These are phyloP conservation scores for Aspergillus viridinutans DNA, from an alignment of 2,329 filamentous ascomycete species.

Conservation along the genomic window DNA sequence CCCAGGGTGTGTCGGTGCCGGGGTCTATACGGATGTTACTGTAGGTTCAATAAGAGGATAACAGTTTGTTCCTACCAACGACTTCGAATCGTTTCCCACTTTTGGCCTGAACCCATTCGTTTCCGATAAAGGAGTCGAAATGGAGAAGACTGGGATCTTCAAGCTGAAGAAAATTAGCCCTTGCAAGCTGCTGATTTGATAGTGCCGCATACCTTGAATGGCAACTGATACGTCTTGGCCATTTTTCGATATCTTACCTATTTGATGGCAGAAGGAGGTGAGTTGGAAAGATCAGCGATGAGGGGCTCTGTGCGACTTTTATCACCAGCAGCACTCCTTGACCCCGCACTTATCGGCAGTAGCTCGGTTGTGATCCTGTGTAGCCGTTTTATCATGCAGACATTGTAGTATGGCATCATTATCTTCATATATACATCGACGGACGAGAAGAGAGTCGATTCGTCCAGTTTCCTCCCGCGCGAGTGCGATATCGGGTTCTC, in stretches of 20 bases:
- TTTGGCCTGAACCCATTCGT: constrained; percentile 45
- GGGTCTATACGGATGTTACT: constrained; percentile 39
- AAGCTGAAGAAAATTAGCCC: constrained; percentile 34
- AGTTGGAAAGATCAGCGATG: constrained; percentile 3
- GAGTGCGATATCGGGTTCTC: too few species aligned
- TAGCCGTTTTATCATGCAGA: background rate
- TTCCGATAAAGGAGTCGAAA: constrained; percentile 49
- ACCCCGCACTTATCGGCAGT: constrained; percentile 16
- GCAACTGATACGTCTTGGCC: constrained; percentile 33
- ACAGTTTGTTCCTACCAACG: constrained; percentile 30
- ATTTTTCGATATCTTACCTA: constrained; percentile 12
- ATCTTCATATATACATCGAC: background rate
- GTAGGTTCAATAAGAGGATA: background rate
- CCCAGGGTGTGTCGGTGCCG: constrained; percentile 49
- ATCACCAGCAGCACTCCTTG: background rate
- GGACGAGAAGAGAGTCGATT: constrained; percentile 3
- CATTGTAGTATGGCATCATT: background rate
- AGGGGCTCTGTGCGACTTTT: background rate
- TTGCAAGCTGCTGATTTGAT: background rate
- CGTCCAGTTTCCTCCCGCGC: constrained; percentile 9
- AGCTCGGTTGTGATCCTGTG: constrained; percentile 7
- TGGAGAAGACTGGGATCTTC: constrained; percentile 47
- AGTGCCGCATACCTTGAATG: constrained; percentile 31
- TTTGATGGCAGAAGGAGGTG: background rate
- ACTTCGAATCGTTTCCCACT: constrained; percentile 50